phyloP scores from a whole-genome alignment of 192 early-diverging fungal genomes.

The Linnemannia schmuckeri region DNA sequence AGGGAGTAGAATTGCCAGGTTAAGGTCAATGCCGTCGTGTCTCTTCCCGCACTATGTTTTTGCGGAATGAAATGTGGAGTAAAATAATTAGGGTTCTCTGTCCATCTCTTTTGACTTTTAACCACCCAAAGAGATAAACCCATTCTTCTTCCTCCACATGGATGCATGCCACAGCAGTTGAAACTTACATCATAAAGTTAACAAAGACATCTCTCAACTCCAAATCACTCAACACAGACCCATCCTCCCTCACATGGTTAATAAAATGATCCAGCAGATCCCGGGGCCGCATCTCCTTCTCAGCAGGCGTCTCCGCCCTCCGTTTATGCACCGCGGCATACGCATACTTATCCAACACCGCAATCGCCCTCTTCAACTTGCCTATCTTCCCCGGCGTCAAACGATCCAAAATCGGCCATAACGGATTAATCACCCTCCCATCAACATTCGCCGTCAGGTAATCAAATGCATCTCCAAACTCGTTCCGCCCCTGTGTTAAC shows the following conservation, averaged over 20 bases:
- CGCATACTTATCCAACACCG: slow-evolving; percentile 41
- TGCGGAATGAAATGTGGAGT: background rate
- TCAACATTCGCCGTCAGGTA: slow-evolving; percentile 48
- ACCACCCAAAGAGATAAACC: too few species aligned
- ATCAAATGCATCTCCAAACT: slow-evolving; percentile 67
- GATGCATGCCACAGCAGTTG: background rate
- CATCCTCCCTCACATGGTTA: slow-evolving; percentile 54
- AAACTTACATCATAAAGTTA: slow-evolving; percentile 53
- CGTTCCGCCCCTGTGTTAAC: slow-evolving; percentile 9
- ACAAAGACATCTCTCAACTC: slow-evolving; percentile 61
- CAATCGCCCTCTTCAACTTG: slow-evolving; percentile 11
- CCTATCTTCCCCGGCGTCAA: slow-evolving; percentile 21
- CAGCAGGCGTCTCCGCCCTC: slow-evolving; percentile 18
- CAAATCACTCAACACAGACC: slow-evolving; percentile 44
- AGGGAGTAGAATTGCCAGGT: slow-evolving; percentile 50
- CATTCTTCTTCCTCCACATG: background rate
- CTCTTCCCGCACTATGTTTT: slow-evolving; percentile 49
- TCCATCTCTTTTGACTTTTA: background rate
- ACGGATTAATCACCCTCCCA: slow-evolving; percentile 32
- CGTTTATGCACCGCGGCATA: slow-evolving; percentile 34
- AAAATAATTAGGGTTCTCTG: background rate
- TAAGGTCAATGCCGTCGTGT: slow-evolving; percentile 49
- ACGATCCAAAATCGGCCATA: slow-evolving; percentile 50
- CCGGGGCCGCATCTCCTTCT: slow-evolving; percentile 11
- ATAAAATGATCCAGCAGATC: slow-evolving; percentile 65